Percentiles rank a stretch among this genome's conserved stretches.
phyloP scores from a whole-genome alignment of 805 yeast species.

The Starmerella vaccinii region DNA sequence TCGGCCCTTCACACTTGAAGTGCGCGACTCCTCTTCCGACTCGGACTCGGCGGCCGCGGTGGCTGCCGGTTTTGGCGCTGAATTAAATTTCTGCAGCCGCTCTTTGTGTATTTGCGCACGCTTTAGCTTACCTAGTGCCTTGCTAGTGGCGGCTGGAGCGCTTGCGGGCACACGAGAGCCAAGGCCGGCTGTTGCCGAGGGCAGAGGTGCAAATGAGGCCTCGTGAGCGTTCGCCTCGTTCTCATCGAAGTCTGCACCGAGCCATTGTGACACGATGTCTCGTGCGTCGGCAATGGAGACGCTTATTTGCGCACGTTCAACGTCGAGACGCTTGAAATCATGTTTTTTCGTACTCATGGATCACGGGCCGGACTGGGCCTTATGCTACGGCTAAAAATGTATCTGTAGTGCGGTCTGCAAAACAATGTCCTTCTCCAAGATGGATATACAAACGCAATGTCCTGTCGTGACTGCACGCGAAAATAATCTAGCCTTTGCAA shows the following conservation, averaged over 20 bases:
- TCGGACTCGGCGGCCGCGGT: slow-evolving; percentile 7
- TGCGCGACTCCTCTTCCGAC: slow-evolving; percentile 15
- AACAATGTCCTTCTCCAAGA: no score
- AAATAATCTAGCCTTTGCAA: neutral
- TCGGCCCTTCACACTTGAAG: slow-evolving; percentile 2
- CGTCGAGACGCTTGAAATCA: slow-evolving; percentile 20
- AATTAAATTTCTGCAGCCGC: neutral
- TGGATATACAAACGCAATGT: no score
- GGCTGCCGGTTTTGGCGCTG: neutral
- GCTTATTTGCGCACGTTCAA: slow-evolving; percentile 21
- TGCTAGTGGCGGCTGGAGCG: slow-evolving; percentile 2
- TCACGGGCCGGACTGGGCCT: neutral
- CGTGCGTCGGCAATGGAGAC: slow-evolving; percentile 20
- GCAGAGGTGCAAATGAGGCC: neutral
- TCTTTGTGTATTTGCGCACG: neutral
- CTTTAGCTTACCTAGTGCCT: slow-evolving; percentile 10
- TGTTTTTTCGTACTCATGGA: slow-evolving; percentile 1
- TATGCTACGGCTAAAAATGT: neutral
- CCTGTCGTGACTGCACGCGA: neutral
- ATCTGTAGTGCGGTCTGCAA: no score
- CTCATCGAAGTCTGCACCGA: slow-evolving; percentile 16
- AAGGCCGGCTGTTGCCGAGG: slow-evolving; percentile 16
- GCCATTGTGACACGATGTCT: slow-evolving; percentile 20
- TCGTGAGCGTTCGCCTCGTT: slow-evolving; percentile 10
- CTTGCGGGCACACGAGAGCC: slow-evolving; percentile 9